phyloP scores from a whole-genome alignment of 352 stramenopile genomes.

The Phytophthora gonapodyides region DNA sequence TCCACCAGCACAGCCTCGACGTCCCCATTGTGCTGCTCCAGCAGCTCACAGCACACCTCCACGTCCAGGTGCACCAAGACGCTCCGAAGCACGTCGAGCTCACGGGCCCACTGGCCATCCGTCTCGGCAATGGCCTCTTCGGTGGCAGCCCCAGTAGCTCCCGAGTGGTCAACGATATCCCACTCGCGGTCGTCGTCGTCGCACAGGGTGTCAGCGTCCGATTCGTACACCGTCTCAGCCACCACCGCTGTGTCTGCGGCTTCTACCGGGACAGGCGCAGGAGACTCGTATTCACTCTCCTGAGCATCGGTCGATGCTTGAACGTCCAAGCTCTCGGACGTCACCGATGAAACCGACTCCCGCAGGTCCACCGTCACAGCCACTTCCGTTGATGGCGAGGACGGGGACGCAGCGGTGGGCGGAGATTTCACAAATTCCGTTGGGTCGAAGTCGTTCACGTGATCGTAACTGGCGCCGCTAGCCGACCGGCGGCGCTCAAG shows the following conservation, averaged over 20 bases:
- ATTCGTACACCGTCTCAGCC: constrained; percentile 42
- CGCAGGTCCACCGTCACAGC: constrained; percentile 40
- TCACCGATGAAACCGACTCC: constrained; percentile 18
- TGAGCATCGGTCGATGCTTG: constrained; percentile 10
- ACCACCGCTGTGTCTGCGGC: constrained; percentile 16
- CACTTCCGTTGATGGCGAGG: constrained; percentile 31
- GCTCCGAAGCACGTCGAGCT: constrained; percentile 53
- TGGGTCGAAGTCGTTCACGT: constrained; percentile 20
- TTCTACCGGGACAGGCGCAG: constrained; percentile 18
- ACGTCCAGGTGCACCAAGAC: constrained; percentile 61
- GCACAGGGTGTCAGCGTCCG: constrained; percentile 67
- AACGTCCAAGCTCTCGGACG: constrained; percentile 3
- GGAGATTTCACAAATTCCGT: constrained; percentile 31
- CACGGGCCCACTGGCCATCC: constrained; percentile 38
- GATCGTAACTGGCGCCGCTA: constrained; percentile 26
- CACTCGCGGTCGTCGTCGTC: constrained; percentile 61
- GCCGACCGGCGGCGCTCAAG: constrained; percentile 61
- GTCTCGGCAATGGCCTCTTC: constrained; percentile 41
- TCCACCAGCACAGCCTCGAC: constrained; percentile 63
- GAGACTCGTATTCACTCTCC: constrained; percentile 25
- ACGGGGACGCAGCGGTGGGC: constrained; percentile 14
- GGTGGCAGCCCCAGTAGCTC: constrained; percentile 9
- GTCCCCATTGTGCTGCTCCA: constrained; percentile 61
- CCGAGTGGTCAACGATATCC: constrained; percentile 45
- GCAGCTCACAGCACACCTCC: constrained; percentile 47